Percentiles rank a stretch among this genome's conserved stretches.
Evolutionary conservation across 352 stramenopile genomes (phyloP).

Genomic region (Aphanomyces astaci): DNA sequence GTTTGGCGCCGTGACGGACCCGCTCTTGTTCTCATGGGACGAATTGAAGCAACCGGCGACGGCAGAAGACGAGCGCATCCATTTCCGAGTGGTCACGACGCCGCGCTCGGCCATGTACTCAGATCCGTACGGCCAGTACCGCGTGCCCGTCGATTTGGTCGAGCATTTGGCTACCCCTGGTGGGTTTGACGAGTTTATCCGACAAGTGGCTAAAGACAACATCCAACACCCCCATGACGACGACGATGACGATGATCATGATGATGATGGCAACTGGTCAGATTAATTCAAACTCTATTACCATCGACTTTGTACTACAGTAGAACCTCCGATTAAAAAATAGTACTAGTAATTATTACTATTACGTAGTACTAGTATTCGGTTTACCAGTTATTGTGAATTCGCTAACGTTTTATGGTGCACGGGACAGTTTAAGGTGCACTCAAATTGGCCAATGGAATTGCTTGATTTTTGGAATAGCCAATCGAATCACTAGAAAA

Average conservation of each 20-base stretch:
- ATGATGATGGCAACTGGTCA: background rate
- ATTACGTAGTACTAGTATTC: too few species aligned
- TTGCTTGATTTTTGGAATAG: too few species aligned
- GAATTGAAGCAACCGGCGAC: slow-evolving; percentile 48
- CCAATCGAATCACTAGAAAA: too few species aligned
- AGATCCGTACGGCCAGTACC: slow-evolving; percentile 68
- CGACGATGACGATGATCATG: slow-evolving; percentile 29
- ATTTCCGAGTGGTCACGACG: slow-evolving; percentile 76
- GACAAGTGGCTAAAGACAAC: slow-evolving; percentile 74
- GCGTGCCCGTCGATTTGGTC: slow-evolving; percentile 76
- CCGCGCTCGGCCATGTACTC: slow-evolving; percentile 41
- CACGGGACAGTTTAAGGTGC: too few species aligned
- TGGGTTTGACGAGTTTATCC: slow-evolving; percentile 55
- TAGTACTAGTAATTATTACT: too few species aligned
- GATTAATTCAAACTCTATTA: too few species aligned
- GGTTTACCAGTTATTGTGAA: too few species aligned
- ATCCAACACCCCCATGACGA: slow-evolving; percentile 22
- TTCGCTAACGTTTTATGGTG: too few species aligned
- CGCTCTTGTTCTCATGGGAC: slow-evolving; percentile 89
- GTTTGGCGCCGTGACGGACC: slow-evolving; percentile 86
- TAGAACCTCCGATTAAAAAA: too few species aligned
- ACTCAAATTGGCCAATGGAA: too few species aligned
- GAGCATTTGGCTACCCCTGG: slow-evolving; percentile 59
- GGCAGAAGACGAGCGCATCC: slow-evolving; percentile 26
- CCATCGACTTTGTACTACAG: too few species aligned